phyloP scores from a whole-genome alignment of 331 rosid species.

The Arachis monticola region DNA sequence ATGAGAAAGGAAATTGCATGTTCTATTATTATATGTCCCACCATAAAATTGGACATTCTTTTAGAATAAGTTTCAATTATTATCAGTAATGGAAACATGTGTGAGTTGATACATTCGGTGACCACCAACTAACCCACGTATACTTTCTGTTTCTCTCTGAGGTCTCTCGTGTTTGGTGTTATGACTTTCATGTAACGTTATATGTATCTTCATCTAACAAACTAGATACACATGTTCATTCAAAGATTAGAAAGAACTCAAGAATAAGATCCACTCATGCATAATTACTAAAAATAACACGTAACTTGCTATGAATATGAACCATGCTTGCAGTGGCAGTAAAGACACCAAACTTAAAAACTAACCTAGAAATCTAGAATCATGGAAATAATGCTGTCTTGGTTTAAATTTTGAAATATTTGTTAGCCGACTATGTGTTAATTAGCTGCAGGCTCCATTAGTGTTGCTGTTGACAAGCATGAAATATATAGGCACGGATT shows the following conservation, averaged over 20 bases:
- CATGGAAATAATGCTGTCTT: conserved; percentile 2
- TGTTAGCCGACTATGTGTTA: no score
- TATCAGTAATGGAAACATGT: no score
- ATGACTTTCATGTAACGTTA: background rate
- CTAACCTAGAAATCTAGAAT: background rate
- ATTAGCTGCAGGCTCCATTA: no score
- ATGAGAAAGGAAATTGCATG: no score
- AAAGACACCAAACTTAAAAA: conserved; percentile 9
- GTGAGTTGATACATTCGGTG: no score
- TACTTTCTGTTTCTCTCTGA: background rate
- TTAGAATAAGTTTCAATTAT: no score
- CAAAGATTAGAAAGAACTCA: background rate
- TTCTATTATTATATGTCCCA: no score
- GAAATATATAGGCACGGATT: no score
- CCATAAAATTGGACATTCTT: no score
- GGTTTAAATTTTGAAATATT: background rate
- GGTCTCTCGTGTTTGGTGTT: background rate
- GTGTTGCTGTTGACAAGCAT: no score
- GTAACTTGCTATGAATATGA: conserved; percentile 25
- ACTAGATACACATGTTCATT: background rate
- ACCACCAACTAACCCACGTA: background rate
- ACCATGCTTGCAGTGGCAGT: conserved; percentile 32
- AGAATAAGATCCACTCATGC: conserved; percentile 18
- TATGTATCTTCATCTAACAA: background rate
- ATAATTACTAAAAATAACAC: conserved; percentile 1